Conservation (phyloP, 2,329 filamentous ascomycete species). For the Ophiostoma ulmi region DNA sequence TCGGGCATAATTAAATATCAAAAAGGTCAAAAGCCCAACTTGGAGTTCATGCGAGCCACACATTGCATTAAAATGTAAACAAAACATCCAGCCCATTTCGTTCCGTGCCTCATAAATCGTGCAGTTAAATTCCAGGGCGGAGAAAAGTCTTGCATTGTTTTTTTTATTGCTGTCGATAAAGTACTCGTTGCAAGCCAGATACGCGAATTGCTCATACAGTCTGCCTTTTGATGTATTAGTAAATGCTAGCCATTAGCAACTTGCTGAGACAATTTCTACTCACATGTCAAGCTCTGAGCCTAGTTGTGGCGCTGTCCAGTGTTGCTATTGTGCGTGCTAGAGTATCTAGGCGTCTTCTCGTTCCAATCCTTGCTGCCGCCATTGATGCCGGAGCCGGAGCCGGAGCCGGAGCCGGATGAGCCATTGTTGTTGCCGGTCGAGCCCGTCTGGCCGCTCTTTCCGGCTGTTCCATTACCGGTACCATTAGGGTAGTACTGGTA, state of each 20-base stretch:
- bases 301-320: not conserved
- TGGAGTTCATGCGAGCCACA: not conserved
- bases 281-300: not conserved
- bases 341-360: not conserved
- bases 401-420: not conserved
- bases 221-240: not conserved
- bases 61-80: not conserved
- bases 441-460: not conserved
- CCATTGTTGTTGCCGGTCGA: not conserved
- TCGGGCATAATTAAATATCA: not conserved
- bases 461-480: not conserved
- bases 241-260: not conserved
- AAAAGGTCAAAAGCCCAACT: not conserved
- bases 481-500: conserved; percentile 1
- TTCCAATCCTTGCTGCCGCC: not conserved
- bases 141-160: not conserved
- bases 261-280: not conserved
- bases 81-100: not conserved
- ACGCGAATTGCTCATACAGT: not conserved
- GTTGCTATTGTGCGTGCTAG: not conserved
- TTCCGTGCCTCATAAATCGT: not conserved
- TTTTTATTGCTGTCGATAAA: not conserved
- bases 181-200: not conserved
- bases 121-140: not conserved
- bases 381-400: not conserved